These are phyloP conservation scores for Ascochyta rabiei DNA, from an alignment of 2,329 filamentous ascomycete genomes.

Conservation along the genomic window DNA sequence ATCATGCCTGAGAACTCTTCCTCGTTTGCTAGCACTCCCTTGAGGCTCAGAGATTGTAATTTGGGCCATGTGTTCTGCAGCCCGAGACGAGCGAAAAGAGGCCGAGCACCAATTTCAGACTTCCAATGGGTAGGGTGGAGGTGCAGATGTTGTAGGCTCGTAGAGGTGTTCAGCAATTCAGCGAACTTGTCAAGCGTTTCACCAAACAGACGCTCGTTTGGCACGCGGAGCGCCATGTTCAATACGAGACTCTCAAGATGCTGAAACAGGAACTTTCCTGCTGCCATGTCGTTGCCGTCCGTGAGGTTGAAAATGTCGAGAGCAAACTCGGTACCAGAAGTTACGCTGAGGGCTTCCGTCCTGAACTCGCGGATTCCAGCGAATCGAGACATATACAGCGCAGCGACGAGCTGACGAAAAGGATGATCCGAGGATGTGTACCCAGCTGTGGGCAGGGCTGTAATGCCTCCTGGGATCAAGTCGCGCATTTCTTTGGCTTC, in stretches of 20 bases:
- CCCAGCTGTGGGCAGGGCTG: not conserved
- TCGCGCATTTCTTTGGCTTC: constrained; percentile 28
- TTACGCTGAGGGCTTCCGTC: not conserved
- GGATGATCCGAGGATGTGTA: constrained; percentile 21
- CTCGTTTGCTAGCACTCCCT: constrained; percentile 25
- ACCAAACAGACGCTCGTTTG: not conserved
- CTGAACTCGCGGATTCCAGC: constrained; percentile 30
- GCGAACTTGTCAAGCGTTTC: constrained; percentile 24
- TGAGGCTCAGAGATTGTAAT: constrained; percentile 28
- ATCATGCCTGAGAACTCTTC: constrained; percentile 27
- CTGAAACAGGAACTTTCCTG: constrained; percentile 30
- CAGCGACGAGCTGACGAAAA: constrained; percentile 38
- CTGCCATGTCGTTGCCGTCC: constrained; percentile 19
- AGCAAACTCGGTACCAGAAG: constrained; percentile 20
- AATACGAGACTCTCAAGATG: constrained; percentile 27
- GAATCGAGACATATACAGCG: constrained; percentile 28
- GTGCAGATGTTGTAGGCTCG: constrained; percentile 26
- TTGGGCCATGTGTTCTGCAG: constrained; percentile 30
- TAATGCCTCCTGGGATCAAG: constrained; percentile 26
- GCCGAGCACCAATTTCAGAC: not conserved
- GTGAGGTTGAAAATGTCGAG: constrained; percentile 28
- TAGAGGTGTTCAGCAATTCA: constrained; percentile 22
- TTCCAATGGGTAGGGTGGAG: constrained; percentile 24
- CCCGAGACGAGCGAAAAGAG: constrained; percentile 21
- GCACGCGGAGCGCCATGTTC: constrained; percentile 15